Conservation (phyloP, 2,329 filamentous ascomycete species). For the Monosporascus cannonballus region DNA sequence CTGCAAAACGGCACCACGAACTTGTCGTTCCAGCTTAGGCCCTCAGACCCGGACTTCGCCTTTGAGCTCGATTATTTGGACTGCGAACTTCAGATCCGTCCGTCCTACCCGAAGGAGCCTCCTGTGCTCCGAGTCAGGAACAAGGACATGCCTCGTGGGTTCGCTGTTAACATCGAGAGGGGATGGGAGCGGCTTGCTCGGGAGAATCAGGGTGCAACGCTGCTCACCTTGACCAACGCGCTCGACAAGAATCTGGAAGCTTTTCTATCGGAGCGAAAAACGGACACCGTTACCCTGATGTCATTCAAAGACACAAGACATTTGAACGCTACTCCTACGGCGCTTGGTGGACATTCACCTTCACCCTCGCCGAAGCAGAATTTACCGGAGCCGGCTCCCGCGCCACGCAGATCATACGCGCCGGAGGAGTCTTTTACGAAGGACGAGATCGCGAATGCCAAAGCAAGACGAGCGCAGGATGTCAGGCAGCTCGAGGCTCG, state of each 20-base stretch:
- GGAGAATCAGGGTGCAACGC: slow-evolving; percentile 47
- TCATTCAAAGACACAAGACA: slow-evolving; percentile 52
- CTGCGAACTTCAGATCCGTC: slow-evolving; percentile 61
- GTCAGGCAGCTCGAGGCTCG: slow-evolving; percentile 69
- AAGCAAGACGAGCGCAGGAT: slow-evolving; percentile 57
- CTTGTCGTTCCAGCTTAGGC: slow-evolving; percentile 58
- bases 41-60: slow-evolving; percentile 79
- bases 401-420: slow-evolving; percentile 26
- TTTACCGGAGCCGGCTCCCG: slow-evolving; percentile 3
- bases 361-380: slow-evolving; percentile 5
- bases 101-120: slow-evolving; percentile 50
- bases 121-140: slow-evolving; percentile 62
- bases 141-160: slow-evolving; percentile 63
- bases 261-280: slow-evolving; percentile 63
- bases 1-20: slow-evolving; percentile 44
- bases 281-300: slow-evolving; percentile 65
- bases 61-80: slow-evolving; percentile 66
- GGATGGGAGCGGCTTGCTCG: slow-evolving; percentile 63
- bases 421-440: slow-evolving; percentile 46
- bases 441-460: slow-evolving; percentile 57
- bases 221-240: slow-evolving; percentile 61
- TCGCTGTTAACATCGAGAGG: slow-evolving; percentile 68
- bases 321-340: slow-evolving; percentile 21
- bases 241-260: slow-evolving; percentile 68
- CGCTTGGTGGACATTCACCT: slow-evolving; percentile 8